Base-by-base conservation (phyloP, 1,284 basidiomycete genomes). In the Cutaneotrichosporon sp. region DNA sequence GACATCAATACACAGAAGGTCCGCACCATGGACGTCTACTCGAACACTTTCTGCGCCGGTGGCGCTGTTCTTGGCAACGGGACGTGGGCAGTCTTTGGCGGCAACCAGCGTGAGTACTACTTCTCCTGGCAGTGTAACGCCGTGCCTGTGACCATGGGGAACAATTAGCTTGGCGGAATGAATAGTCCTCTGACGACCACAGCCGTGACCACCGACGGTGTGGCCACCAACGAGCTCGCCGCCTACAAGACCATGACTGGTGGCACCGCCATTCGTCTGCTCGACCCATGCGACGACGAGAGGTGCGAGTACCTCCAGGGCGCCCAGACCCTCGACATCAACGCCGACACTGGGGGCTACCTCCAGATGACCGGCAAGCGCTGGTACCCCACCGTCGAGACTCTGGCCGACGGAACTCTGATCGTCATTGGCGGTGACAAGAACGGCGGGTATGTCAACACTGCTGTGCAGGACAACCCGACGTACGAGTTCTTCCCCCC, bases 281-380 rank as follows among this genome's bases (percentile, higher is more conserved):
- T 95, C 62, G 87, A 88, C 70, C 89, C 91, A 2, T 93, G 91
- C 74, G 83, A 81, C 18, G 82, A 83, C 64, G 83, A 87, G 3
- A 70, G 82, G 1, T 94, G 91, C 72, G 82, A 87, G 67, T 94
- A 91, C 88, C 87, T 86, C 72, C 91, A 95, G 76, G 84, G 92
- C 53, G 81, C 85, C 20, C 69, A 71, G 51, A 69, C 73, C 5
- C 74, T 73, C 59, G 56, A 69, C 60, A 68, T 68, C 25, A 60
- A 55, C 25, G 46, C 52, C 9, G 69, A 76, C 66, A 76, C 74
- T 38, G 73, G 73, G 6, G 76, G 77, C 2, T 83, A 82, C 1
- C 83, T 92, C n/a, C 82, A 87, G 43, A 92, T 95, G 88, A 87
- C 91, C 65, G 85, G 84, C 62, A 81, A 85, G 67, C 86, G 93